A percentile compares a stretch with the other conserved stretches of the same genome.
These are phyloP conservation scores for Hypocrella siamensis DNA, from an alignment of 2,329 filamentous ascomycete species.

Conservation along the genomic window DNA sequence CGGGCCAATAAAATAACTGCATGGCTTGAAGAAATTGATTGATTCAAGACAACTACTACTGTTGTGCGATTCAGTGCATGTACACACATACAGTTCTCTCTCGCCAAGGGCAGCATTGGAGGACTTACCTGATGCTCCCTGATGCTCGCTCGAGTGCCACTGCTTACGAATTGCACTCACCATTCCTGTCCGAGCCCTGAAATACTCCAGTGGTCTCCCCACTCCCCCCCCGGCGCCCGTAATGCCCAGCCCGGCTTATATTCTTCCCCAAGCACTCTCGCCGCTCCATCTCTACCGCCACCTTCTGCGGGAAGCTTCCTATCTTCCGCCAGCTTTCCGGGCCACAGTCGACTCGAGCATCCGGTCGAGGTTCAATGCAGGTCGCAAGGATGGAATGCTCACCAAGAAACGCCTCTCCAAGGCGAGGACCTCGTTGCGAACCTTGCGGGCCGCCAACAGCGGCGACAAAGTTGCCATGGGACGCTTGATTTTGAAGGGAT, in stretches of 20 bases:
- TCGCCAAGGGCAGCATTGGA: too few relatives aligned
- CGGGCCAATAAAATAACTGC: too few relatives aligned
- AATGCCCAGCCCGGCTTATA: constrained; percentile 14
- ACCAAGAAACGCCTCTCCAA: constrained; percentile 18
- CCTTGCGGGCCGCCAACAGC: constrained; percentile 34
- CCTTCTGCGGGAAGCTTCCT: constrained; percentile 43
- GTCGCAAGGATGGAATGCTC: constrained; percentile 14
- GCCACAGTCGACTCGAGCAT: constrained; percentile 27
- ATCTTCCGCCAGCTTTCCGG: constrained; percentile 38
- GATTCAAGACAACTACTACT: too few relatives aligned
- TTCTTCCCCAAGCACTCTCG: constrained; percentile 10
- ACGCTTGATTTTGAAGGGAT: constrained; percentile 29
- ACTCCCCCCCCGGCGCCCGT: background rate
- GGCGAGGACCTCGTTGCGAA: constrained; percentile 27
- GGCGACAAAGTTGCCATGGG: constrained; percentile 32
- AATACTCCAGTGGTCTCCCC: background rate
- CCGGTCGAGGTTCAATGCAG: constrained; percentile 27
- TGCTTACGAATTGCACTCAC: too few relatives aligned
- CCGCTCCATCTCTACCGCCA: constrained; percentile 35
- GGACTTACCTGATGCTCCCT: too few relatives aligned
- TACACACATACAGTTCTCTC: too few relatives aligned
- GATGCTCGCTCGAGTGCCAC: too few relatives aligned
- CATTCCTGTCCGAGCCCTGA: background rate
- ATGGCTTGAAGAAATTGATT: too few relatives aligned
- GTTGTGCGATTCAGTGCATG: too few relatives aligned